Evolutionary conservation across 1,284 basidiomycete genomes (phyloP).

Genomic region (Moesziomyces sp.): DNA sequence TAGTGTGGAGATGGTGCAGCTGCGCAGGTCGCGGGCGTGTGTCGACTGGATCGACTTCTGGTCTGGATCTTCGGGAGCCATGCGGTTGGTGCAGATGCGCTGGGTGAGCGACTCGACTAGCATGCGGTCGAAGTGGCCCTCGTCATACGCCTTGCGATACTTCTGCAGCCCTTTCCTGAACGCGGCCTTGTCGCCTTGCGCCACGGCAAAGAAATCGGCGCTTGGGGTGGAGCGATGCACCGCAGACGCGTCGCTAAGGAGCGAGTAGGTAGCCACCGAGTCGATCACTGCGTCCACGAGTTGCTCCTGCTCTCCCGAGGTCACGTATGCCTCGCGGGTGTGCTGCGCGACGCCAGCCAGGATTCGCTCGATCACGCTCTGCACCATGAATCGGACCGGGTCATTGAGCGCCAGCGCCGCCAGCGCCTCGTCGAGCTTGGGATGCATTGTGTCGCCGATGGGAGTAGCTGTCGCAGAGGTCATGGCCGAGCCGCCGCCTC

Average conservation of each 20-base stretch:
- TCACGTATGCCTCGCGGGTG: slow-evolving; percentile 30
- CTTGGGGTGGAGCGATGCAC: slow-evolving; percentile 39
- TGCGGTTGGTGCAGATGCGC: slow-evolving; percentile 29
- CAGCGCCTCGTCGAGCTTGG: slow-evolving; percentile 33
- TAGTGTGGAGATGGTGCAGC: slow-evolving; percentile 47
- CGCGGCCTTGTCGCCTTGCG: slow-evolving; percentile 1
- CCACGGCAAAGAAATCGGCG: slow-evolving; percentile 39
- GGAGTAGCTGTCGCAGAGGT: slow-evolving; percentile 52
- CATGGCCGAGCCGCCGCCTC: slow-evolving; percentile 17
- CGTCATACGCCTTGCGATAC: slow-evolving; percentile 42
- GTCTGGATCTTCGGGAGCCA: slow-evolving; percentile 57
- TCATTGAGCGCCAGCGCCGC: slow-evolving; percentile 36
- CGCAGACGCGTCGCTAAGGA: slow-evolving; percentile 39
- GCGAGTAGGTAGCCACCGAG: slow-evolving; percentile 51
- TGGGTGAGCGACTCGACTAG: slow-evolving; percentile 42
- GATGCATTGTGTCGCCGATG: slow-evolving; percentile 31
- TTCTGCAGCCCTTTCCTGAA: slow-evolving; percentile 4
- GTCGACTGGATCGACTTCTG: slow-evolving; percentile 35
- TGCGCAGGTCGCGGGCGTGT: slow-evolving; percentile 41
- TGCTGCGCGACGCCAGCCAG: slow-evolving; percentile 20
- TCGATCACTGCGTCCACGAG: slow-evolving; percentile 56
- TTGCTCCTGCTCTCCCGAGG: slow-evolving; percentile 45
- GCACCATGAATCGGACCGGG: slow-evolving; percentile 55
- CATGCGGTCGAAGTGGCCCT: slow-evolving; percentile 29
- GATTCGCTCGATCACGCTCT: slow-evolving; percentile 42